Evolutionary conservation across 495 filamentous ascomycete genomes (phyloP), one percentile per base, ranked within the genome.

Genomic region (Durotheca rogersii): DNA sequence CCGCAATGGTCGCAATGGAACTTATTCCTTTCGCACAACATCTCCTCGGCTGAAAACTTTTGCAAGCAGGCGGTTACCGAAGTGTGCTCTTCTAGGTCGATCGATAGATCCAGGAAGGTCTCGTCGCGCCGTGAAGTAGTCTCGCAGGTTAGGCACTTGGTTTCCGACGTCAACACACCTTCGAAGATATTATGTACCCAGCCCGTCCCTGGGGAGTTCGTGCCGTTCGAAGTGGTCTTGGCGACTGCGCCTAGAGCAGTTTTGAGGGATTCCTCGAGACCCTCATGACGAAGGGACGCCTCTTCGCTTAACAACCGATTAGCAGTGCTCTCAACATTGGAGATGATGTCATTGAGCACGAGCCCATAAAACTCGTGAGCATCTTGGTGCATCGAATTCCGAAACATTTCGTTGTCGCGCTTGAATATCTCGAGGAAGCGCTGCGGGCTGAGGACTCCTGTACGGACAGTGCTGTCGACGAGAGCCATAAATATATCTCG

Each of bases 161-260:
- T 98, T 69, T 98, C 93, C 1, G 94, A 97, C 7, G 90, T 95
- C 52, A 98, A 70, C 2, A 88, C 86, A 7, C 93, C 93, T 66
- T 97, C 93, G 53, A 98, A 98, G 29, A 98, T 81, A 56, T 96
- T 90, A 67, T 98, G 93, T 17, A 98, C 94, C 93, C 93, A 97
- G 52, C 89, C 81, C 0, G 86, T 87, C 9, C 81, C 73, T 0
- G 74, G 76, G 21, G 68, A 66, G 38, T 67, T 64, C 1, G 57
- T 56, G 16, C 66, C 64, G 7, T 64, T 81, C 49, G 70, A 70
- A 16, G 57, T 44, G 30, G 58, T 66, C 53, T 66, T 67, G 21
- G 64, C 49, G 58, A 44, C 51, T 59, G 79, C 80, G 6, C 64
- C 68, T 20, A 79, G 67, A 10, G 73, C 68, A 14, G 66, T 64